phyloP scores from a whole-genome alignment of 331 rosid genomes.

The Dryas integrifolia region DNA sequence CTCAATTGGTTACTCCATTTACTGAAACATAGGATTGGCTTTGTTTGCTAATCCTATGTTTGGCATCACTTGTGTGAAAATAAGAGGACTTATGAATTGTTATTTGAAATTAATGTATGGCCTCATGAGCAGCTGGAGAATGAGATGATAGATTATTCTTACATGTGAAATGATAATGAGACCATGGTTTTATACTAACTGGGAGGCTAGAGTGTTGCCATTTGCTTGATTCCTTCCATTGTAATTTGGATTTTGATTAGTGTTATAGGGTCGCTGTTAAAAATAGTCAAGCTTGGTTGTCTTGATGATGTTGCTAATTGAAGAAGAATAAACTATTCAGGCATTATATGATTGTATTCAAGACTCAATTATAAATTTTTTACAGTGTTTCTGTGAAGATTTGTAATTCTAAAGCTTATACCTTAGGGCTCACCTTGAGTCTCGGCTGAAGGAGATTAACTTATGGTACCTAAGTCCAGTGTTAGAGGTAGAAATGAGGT shows the following conservation, averaged over 20 bases:
- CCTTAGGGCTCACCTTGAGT: neutral
- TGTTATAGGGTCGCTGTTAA: neutral
- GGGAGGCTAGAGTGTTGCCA: neutral
- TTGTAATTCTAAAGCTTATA: neutral
- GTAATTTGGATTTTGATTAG: constrained; percentile 1
- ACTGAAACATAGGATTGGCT: neutral
- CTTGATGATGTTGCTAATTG: neutral
- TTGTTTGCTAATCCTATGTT: neutral
- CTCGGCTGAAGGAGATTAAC: neutral
- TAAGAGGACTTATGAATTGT: neutral
- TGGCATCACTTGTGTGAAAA: neutral
- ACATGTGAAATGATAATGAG: neutral
- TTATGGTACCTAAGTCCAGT: neutral
- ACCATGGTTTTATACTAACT: neutral
- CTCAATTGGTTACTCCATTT: neutral
- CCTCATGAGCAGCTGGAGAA: neutral
- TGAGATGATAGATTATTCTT: neutral
- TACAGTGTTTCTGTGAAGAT: neutral
- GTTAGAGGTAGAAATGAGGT: constrained; percentile 10
- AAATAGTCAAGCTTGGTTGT: constrained; percentile 10
- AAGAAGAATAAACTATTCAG: too few relatives aligned
- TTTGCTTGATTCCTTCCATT: neutral
- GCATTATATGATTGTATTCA: neutral
- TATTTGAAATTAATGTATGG: neutral
- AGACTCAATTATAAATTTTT: neutral